These are phyloP conservation scores for Ogataea thermomethanolica DNA, from an alignment of 805 yeast genomes.

Conservation along the genomic window DNA sequence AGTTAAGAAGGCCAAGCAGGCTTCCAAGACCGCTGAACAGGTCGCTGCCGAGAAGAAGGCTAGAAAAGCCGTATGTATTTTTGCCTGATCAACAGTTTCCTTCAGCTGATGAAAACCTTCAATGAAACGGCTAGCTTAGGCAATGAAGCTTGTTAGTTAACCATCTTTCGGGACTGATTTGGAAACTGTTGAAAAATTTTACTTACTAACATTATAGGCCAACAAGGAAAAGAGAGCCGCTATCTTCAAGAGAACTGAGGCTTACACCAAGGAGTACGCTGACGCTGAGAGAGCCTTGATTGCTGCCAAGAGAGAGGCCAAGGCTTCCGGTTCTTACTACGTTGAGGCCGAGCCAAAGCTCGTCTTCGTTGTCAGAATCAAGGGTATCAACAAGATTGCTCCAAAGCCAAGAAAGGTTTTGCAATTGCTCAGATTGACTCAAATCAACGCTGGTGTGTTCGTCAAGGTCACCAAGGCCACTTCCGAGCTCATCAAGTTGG, in stretches of 20 bases:
- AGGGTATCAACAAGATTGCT: conserved; percentile 98
- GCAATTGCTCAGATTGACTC: conserved; percentile 89
- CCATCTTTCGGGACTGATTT: conserved; percentile 86
- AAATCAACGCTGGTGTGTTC: conserved; percentile 92
- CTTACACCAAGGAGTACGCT: conserved; percentile 92
- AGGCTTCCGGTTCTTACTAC: conserved; percentile 90
- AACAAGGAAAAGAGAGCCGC: conserved; percentile 46
- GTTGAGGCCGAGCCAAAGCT: conserved; percentile 93
- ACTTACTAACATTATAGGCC: conserved; percentile 36
- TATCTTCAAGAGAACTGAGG: conserved; percentile 86
- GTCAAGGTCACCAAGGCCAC: conserved; percentile 96
- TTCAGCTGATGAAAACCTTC: conserved; percentile 45
- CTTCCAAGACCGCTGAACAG: conserved; percentile 71
- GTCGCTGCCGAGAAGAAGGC: conserved; percentile 77
- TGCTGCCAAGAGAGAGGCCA: conserved; percentile 88
- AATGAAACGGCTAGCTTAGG: conserved; percentile 60
- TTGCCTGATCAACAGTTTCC: conserved; percentile 1
- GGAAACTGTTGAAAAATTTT: conserved; percentile 4
- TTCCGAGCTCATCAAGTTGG: conserved; percentile 84
- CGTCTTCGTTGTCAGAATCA: conserved; percentile 95
- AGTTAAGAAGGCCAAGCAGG: conserved; percentile 76
- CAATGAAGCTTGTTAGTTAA: conserved; percentile 71
- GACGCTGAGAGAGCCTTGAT: conserved; percentile 86
- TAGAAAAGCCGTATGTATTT: conserved; percentile 77
- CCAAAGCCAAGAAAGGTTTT: conserved; percentile 99